Base-by-base conservation (phyloP, 495 filamentous ascomycete genomes). In the Neurospora tetrasperma region DNA sequence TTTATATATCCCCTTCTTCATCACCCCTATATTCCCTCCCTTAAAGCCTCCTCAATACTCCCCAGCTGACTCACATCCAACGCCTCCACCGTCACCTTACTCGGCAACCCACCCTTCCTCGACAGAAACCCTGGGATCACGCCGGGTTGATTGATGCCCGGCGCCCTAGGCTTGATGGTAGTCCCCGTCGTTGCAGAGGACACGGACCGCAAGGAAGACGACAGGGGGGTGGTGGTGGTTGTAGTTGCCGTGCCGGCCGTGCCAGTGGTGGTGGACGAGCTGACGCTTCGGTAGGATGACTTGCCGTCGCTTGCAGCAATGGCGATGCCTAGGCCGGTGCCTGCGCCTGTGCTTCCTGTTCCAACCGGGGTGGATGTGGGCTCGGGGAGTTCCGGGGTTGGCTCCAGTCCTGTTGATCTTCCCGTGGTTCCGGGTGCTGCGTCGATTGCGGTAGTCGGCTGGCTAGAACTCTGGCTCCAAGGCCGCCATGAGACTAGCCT, bases 71-170 rank as follows among this genome's bases (percentile, higher is more conserved):
- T 73, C 69, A 71, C 20, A 31, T 84, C 83, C 18, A 84, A 74
- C 0, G 75, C 76, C 9, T 83, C 81, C 7, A 85, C 83, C 27
- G 74, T 76, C 16, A 85, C 84, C 71, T 83, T 83, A 38, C 80
- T 80, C 11, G 82, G 83, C n/a, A 78, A 74, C 23, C 76, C 82
- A 31, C 79, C 80, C 35, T 80, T 79, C 73, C 81, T 82, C 83
- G 42, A 84, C 80, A 6, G 81, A 66, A 88, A 87, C 2, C 87
- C 86, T 0, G 87, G 86, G 31, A 88, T 81, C 5, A 79, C 76
- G 4, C 87, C 87, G 0, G 82, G 81, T 75, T 88, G 87, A 73
- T 88, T 88, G 73, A 88, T 85, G 0, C 87, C 87, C 8, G 86
- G 83, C 0, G 81, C 72, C 14, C 85, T 82, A 27, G 75, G 75